These are phyloP conservation scores for Malassezia nana DNA, from an alignment of 1,284 basidiomycete genomes.

Conservation along the genomic window DNA sequence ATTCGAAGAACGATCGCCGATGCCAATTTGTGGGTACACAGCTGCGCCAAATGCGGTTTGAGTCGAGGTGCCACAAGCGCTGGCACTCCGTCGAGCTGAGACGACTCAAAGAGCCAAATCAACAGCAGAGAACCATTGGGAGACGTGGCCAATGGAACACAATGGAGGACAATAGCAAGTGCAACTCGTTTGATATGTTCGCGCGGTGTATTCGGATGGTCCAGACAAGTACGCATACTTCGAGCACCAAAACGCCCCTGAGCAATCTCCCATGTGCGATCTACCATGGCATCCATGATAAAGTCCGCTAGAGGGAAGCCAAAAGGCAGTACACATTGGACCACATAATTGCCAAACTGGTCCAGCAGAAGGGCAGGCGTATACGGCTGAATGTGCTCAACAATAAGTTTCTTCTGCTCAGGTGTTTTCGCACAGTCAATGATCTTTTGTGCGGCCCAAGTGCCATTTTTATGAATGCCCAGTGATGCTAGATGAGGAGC, in stretches of 20 bases:
- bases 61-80: slow-evolving; percentile 84
- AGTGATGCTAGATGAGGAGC: slow-evolving; percentile 91
- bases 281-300: slow-evolving; percentile 94
- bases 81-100: slow-evolving; percentile 82
- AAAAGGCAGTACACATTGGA: slow-evolving; percentile 86
- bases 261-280: slow-evolving; percentile 94
- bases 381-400: slow-evolving; percentile 77
- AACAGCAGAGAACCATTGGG: slow-evolving; percentile 89
- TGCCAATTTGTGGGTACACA: slow-evolving; percentile 95
- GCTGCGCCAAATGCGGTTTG: slow-evolving; percentile 84
- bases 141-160: slow-evolving; percentile 92
- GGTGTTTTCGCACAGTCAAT: slow-evolving; percentile 76
- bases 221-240: slow-evolving; percentile 92
- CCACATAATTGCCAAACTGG: slow-evolving; percentile 96
- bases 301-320: slow-evolving; percentile 80
- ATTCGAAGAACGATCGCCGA: slow-evolving; percentile 77
- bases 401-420: slow-evolving; percentile 75
- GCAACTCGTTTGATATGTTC: slow-evolving; percentile 69
- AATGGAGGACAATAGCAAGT: slow-evolving; percentile 86
- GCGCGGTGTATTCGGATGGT: slow-evolving; percentile 63
- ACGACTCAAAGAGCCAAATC: slow-evolving; percentile 93
- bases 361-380: slow-evolving; percentile 87
- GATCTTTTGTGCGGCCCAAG: slow-evolving; percentile 93
- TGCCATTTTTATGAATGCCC: slow-evolving; percentile 98
- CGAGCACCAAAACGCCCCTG: slow-evolving; percentile 94